Conservation (phyloP, 495 filamentous ascomycete genomes). For the Barbatosphaeria neglecta region DNA sequence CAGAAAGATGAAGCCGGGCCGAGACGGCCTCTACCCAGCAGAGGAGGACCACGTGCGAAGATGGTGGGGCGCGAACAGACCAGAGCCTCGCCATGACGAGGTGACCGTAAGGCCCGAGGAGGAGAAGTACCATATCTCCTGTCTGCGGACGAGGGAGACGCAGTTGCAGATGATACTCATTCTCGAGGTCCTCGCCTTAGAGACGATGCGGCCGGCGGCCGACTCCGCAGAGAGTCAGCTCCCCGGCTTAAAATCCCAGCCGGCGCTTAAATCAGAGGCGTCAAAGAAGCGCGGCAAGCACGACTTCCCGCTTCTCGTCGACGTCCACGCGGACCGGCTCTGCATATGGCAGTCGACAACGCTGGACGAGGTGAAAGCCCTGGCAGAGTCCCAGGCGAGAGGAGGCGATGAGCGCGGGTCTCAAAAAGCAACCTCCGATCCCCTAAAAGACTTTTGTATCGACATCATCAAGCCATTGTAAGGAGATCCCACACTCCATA, state of each 20-base stretch:
- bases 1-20: constrained; percentile 62
- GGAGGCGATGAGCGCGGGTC: constrained; percentile 18
- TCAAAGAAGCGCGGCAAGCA: constrained; percentile 29
- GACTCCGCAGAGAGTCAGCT: constrained; percentile 27
- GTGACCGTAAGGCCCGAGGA: constrained; percentile 24
- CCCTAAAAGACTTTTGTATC: constrained; percentile 61
- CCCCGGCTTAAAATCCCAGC: constrained; percentile 18
- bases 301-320: constrained; percentile 49
- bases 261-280: constrained; percentile 9
- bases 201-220: constrained; percentile 32
- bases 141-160: constrained; percentile 64
- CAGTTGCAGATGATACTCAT: constrained; percentile 86
- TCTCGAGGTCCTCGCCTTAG: constrained; percentile 74
- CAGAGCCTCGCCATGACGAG: constrained; percentile 20
- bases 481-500: constrained; percentile 16
- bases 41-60: constrained; percentile 64
- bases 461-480: constrained; percentile 91
- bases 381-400: constrained; percentile 35
- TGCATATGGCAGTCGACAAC: constrained; percentile 94
- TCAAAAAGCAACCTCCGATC: constrained; percentile 22
- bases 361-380: constrained; percentile 38
- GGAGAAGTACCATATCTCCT: constrained; percentile 47
- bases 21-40: constrained; percentile 61
- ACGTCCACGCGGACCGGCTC: constrained; percentile 77
- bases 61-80: constrained; percentile 61